phyloP scores from a whole-genome alignment of 352 stramenopile species.

The Phytophthora boehmeriae region DNA sequence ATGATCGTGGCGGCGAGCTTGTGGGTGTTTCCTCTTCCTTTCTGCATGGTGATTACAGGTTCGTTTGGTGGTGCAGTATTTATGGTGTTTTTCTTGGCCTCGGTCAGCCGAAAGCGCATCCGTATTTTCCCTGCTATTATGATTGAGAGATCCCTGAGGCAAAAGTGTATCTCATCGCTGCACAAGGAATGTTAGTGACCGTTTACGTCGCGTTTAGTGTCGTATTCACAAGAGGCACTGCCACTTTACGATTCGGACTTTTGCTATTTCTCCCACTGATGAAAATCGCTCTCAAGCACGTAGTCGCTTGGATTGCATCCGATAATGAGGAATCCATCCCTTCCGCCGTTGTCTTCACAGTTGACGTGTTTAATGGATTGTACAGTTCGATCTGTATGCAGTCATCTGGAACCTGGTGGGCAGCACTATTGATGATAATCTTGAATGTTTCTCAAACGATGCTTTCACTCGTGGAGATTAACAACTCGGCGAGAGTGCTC shows the following conservation, averaged over 20 bases:
- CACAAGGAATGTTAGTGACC: slow-evolving; percentile 5
- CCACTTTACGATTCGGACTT: slow-evolving; percentile 3
- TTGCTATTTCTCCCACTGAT: slow-evolving; percentile 7
- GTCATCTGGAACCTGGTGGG: background rate
- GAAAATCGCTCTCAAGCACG: background rate
- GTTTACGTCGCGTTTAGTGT: slow-evolving; percentile 19
- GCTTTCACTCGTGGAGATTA: background rate
- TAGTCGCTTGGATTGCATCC: background rate
- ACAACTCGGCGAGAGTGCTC: background rate
- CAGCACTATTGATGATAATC: background rate
- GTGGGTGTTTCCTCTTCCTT: slow-evolving; percentile 19
- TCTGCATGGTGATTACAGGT: slow-evolving; percentile 12
- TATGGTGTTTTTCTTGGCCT: slow-evolving; percentile 2
- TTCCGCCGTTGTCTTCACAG: background rate
- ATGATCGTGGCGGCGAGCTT: slow-evolving; percentile 5
- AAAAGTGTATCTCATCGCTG: slow-evolving; percentile 13
- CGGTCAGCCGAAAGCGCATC: background rate
- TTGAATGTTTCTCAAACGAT: background rate
- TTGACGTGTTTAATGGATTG: background rate
- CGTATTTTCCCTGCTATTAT: background rate
- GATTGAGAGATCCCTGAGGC: background rate
- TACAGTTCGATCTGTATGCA: background rate
- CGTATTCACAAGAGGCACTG: slow-evolving; percentile 3
- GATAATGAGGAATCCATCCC: background rate
- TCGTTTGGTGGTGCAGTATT: background rate